Conservation (phyloP, 345 rosid genomes). For the Eucalyptus virginea region DNA sequence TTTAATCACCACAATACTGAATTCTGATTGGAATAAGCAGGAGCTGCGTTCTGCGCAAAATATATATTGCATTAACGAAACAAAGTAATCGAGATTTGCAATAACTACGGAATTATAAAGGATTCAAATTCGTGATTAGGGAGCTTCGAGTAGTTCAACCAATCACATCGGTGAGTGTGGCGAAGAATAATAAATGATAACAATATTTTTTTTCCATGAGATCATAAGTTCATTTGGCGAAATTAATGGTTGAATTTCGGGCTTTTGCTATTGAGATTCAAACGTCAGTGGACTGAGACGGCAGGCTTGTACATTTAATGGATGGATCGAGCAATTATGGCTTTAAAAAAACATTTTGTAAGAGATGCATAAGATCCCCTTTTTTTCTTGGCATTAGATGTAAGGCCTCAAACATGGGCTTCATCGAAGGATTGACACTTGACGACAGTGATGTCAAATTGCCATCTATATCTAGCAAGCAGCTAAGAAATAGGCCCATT, state of each 20-base stretch:
- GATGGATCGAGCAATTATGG: not conserved
- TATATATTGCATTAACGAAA: not conserved
- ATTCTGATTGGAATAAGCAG: fast-evolving
- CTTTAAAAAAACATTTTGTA: not conserved
- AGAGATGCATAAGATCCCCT: not conserved
- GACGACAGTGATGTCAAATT: not conserved
- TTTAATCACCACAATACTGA: not conserved
- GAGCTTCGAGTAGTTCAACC: not conserved
- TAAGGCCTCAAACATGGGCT: not conserved
- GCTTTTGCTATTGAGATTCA: not conserved
- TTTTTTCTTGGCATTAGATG: not conserved
- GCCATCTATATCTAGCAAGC: not conserved
- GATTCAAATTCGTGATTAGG: not conserved
- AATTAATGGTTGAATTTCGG: not conserved
- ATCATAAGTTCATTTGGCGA: not conserved
- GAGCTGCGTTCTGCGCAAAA: fast-evolving
- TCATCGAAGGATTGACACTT: not conserved
- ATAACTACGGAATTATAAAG: not conserved
- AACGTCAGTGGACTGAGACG: not conserved
- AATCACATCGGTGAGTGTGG: fast-evolving
- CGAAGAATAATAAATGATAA: not conserved
- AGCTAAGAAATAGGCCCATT: not conserved
- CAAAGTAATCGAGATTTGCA: not conserved
- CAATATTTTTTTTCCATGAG: not conserved
- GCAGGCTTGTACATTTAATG: not conserved